A percentile compares a stretch with the other conserved stretches of the same genome.
Conservation (phyloP, 352 stramenopile species). For the Pythium volutum region DNA sequence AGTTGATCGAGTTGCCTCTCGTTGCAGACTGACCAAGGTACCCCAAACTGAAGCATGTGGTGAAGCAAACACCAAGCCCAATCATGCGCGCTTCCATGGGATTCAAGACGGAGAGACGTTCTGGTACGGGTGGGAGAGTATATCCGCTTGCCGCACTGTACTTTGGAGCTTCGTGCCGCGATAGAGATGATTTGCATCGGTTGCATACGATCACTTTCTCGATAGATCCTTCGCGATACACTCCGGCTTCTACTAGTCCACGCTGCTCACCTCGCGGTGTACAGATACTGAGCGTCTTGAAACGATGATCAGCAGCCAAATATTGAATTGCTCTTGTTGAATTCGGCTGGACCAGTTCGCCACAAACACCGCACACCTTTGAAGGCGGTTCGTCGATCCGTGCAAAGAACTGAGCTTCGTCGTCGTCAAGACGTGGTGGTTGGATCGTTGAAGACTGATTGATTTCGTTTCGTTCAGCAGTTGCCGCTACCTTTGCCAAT, state of each 20-base stretch:
- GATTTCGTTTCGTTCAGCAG: neutral
- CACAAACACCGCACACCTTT: neutral
- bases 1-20: constrained; percentile 11
- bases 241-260: neutral
- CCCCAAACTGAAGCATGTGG: constrained; percentile 1
- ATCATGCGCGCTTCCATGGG: constrained; percentile 9
- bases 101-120: constrained; percentile 1
- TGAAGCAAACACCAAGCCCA: constrained; percentile 9
- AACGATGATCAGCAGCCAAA: neutral
- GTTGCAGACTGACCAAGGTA: neutral
- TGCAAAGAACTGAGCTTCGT: neutral
- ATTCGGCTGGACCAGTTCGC: neutral
- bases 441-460: neutral
- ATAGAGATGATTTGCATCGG: neutral
- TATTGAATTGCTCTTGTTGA: neutral
- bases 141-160: constrained; percentile 10
- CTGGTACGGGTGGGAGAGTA: neutral
- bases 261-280: neutral
- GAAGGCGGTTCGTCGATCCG: constrained; percentile 8
- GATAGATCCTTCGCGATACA: neutral
- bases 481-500: neutral
- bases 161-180: neutral
- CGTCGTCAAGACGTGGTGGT: neutral
- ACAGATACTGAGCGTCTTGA: neutral
- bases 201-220: neutral